Evolutionary conservation across 2,329 filamentous ascomycete species (phyloP), one percentile per base, ranked within the genome.

Genomic region (Penicillium sp.): DNA sequence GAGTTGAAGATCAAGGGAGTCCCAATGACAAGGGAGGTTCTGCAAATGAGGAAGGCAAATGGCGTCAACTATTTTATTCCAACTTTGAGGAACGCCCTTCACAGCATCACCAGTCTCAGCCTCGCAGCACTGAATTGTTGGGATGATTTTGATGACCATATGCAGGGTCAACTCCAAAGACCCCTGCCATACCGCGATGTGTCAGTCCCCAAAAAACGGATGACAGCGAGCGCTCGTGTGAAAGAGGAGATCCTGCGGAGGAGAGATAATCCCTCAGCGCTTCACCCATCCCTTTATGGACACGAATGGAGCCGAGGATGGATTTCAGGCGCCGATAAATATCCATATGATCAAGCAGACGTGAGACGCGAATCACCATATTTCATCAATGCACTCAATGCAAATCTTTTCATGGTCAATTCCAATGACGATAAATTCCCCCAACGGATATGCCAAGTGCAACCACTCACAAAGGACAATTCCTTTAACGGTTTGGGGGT

Each of bases 11-110:
- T 8, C 48, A 28, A 4, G 17, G 57, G 19, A 7, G 25, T 45
- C 12, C 22, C 31, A 1, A 22, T 58, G 12, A 54, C 61, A 8
- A 38, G 38, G 2, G 58, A 66, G 26, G 43, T 68, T 11, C n/a
- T 49, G 5, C 53, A 36, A 26, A 38, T 71, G 56, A 62, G 70
- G 19, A 45, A 56, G 3, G 19, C 44, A 7, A 67, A 66, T 36
- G 70, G 71, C 1, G 35, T 69, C n/a, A 68, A 66, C 28, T 57
- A 56, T 8, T 73, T 74, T 42, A 61, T 69, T 16, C 64, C 67
- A 11, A 63, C 64, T 7, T 40, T 73, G 3, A 59, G 65, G n/a
- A 68, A 62, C 35, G 55, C 69, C 3, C 38, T 68, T 5, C 62
- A 69, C 30, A 63, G 70, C 38, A 67, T 72, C 31, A 69, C 67